Conservation (phyloP, 2,329 filamentous ascomycete genomes). For the Colletotrichum paranaense region DNA sequence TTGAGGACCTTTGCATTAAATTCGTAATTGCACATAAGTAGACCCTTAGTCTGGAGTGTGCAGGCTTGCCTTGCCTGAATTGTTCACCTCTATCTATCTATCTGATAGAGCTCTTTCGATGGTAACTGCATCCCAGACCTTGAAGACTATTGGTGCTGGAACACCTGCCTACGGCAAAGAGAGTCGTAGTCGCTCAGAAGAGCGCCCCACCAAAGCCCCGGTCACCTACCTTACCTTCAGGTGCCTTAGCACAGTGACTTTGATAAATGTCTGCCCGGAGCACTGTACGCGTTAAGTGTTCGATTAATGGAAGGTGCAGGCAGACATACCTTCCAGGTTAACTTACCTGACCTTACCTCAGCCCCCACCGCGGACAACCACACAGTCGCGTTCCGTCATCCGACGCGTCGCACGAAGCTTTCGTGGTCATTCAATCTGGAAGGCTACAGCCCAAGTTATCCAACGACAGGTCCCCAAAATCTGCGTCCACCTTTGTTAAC, state of each 20-base stretch:
- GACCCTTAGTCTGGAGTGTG: neutral
- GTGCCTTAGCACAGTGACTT: neutral
- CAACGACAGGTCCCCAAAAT: neutral
- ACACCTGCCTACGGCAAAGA: no score
- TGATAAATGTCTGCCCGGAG: neutral
- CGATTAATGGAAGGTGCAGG: no score
- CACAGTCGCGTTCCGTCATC: neutral
- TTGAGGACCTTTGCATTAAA: neutral
- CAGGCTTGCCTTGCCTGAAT: neutral
- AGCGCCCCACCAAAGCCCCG: no score
- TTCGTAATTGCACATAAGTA: neutral
- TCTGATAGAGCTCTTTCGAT: neutral
- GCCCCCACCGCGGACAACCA: neutral
- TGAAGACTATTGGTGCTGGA: no score
- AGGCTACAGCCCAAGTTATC: neutral
- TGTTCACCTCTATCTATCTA: neutral
- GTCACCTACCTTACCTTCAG: no score
- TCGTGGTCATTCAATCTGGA: neutral
- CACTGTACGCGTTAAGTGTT: constrained; percentile 6
- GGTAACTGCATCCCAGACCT: neutral
- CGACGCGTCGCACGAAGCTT: constrained; percentile 1
- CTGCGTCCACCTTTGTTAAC: neutral
- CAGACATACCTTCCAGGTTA: no score
- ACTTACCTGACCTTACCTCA: neutral
- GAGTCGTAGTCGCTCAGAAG: no score